Percentiles rank a stretch among this genome's conserved stretches.
Conservation (phyloP, 768 basidiomycete species). For the Psilocybe sp. region DNA sequence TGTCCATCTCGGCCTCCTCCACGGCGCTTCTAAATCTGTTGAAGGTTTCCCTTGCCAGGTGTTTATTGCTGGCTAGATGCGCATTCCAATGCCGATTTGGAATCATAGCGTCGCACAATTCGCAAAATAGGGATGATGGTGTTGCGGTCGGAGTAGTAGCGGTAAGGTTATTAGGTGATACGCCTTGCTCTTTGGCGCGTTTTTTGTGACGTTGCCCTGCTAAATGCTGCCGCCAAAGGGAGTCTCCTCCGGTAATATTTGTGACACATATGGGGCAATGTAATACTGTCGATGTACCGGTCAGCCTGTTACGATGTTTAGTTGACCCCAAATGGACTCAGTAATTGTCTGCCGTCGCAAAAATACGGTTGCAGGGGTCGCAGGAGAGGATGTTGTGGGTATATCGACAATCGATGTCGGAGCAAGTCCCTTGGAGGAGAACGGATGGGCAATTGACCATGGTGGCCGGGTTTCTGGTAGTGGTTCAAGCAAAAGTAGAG, state of each 20-base stretch:
- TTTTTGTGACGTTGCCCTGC: constrained; percentile 1
- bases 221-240: too few species aligned
- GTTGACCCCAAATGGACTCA: constrained; percentile 24
- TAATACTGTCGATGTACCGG: constrained; percentile 15
- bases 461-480: background rate
- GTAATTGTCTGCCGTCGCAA: constrained; percentile 18
- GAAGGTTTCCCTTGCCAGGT: constrained; percentile 36
- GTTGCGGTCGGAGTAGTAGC: too few species aligned
- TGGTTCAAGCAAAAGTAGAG: too few species aligned
- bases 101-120: constrained; percentile 25
- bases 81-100: constrained; percentile 25
- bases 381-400: constrained; percentile 37
- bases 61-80: constrained; percentile 28
- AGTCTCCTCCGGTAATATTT: constrained; percentile 17
- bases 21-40: constrained; percentile 37
- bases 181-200: constrained; percentile 14
- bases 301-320: constrained; percentile 26
- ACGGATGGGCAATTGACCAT: constrained; percentile 33
- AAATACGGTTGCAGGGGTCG: constrained; percentile 35
- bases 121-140: constrained; percentile 28
- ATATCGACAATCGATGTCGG: constrained; percentile 22
- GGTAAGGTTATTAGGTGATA: constrained; percentile 20
- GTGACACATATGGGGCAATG: constrained; percentile 31
- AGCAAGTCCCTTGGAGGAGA: constrained; percentile 33
- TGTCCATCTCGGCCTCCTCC: constrained; percentile 54